A percentile compares a stretch with the other conserved stretches of the same genome.
Evolutionary conservation across 768 basidiomycete species (phyloP).

Genomic region (Kwoniella sp.): DNA sequence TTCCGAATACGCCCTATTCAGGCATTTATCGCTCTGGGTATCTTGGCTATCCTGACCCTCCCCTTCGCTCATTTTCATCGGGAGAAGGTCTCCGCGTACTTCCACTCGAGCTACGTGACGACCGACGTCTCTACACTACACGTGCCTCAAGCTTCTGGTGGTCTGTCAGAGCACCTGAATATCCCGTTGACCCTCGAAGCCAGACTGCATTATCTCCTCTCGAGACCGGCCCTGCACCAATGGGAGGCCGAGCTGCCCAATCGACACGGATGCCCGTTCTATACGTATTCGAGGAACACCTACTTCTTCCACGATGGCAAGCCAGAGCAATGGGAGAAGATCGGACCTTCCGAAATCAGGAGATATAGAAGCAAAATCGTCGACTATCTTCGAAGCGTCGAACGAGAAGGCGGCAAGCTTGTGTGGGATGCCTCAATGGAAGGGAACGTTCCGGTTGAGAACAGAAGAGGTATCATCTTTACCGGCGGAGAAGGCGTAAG

Average conservation of each 20-base stretch:
- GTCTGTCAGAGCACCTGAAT: slow-evolving; percentile 27
- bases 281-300: slow-evolving; percentile 46
- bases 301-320: slow-evolving; percentile 54
- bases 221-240: slow-evolving; percentile 40
- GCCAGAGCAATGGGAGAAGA: slow-evolving; percentile 41
- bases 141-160: slow-evolving; percentile 29
- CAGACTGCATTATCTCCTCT: slow-evolving; percentile 39
- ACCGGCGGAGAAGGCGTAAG: slow-evolving; percentile 50
- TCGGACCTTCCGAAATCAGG: slow-evolving; percentile 41
- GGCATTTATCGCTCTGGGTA: slow-evolving; percentile 21
- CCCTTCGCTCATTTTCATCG: slow-evolving; percentile 21
- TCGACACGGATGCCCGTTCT: slow-evolving; percentile 46
- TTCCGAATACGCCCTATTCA: slow-evolving; percentile 24
- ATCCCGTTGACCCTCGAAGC: slow-evolving; percentile 40
- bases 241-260: slow-evolving; percentile 46
- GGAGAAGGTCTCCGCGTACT: slow-evolving; percentile 18
- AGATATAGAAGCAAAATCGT: slow-evolving; percentile 28
- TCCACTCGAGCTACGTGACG: slow-evolving; percentile 10
- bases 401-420: slow-evolving; percentile 41
- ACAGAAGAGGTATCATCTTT: slow-evolving; percentile 47
- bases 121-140: slow-evolving; percentile 19
- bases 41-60: slow-evolving; percentile 20
- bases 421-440: slow-evolving; percentile 46
- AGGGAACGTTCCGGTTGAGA: slow-evolving; percentile 17
- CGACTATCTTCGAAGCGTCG: slow-evolving; percentile 24